These are phyloP conservation scores for Taxillus chinensis DNA, from an alignment of 164 flowering plant genomes.

Conservation along the genomic window DNA sequence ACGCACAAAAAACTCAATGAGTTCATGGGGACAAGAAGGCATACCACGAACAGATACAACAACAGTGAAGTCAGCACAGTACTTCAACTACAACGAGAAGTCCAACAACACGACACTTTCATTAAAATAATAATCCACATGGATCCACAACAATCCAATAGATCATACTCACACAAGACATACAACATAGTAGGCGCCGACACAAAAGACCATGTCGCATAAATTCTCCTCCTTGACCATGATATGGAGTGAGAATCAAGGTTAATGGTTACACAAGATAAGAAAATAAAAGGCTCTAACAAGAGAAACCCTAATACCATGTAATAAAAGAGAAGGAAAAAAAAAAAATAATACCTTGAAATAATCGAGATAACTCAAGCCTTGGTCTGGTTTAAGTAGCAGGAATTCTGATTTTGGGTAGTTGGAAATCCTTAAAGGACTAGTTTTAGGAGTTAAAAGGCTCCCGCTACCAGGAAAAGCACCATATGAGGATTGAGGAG, in stretches of 20 bases:
- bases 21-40: too few species aligned
- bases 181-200: too few species aligned
- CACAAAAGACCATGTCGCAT: too few species aligned
- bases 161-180: too few species aligned
- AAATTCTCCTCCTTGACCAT: not conserved
- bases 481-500: constrained; percentile 2
- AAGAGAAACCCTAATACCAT: not conserved
- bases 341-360: constrained; percentile 16
- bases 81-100: too few species aligned
- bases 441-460: constrained; percentile 3
- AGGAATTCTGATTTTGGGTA: constrained; percentile 6
- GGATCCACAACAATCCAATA: too few species aligned
- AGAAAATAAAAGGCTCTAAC: not conserved
- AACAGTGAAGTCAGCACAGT: too few species aligned
- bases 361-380: constrained; percentile 18
- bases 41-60: too few species aligned
- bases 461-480: constrained; percentile 10
- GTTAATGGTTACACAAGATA: not conserved
- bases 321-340: not conserved
- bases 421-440: constrained; percentile 1
- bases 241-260: not conserved
- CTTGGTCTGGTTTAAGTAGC: constrained; percentile 11
- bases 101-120: too few species aligned
- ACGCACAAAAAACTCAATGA: too few species aligned
- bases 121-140: too few species aligned